These are phyloP conservation scores for Opeltia flavorubescens DNA, from an alignment of 495 filamentous ascomycete species.

Conservation along the genomic window DNA sequence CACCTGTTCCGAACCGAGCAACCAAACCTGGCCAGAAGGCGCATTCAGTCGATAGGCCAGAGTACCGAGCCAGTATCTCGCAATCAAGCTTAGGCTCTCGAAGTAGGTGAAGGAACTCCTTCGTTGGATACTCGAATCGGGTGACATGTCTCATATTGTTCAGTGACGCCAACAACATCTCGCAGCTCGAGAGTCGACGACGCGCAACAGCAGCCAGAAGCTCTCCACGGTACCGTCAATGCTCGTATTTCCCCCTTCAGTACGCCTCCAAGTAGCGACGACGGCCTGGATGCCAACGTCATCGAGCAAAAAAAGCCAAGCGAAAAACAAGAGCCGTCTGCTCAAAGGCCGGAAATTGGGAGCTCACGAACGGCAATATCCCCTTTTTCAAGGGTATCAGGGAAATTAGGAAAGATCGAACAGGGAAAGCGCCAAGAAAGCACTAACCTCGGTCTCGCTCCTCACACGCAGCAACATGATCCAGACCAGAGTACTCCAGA, in stretches of 20 bases:
- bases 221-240: conserved; percentile 12
- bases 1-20: conserved; percentile 22
- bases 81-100: neutral
- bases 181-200: neutral
- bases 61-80: neutral
- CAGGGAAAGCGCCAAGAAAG: too few relatives aligned
- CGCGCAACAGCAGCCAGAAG: neutral
- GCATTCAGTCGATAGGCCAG: neutral
- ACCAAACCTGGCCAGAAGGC: neutral
- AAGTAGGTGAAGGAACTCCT: neutral
- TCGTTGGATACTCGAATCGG: neutral
- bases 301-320: neutral
- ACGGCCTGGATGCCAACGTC: conserved; percentile 36
- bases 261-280: conserved; percentile 72
- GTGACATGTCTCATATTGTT: neutral
- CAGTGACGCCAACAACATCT: neutral
- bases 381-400: too few relatives aligned
- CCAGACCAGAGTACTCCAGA: too few relatives aligned
- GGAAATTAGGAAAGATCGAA: too few relatives aligned
- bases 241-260: conserved; percentile 72
- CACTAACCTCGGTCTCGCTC: too few relatives aligned
- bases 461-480: too few relatives aligned
- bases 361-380: too few relatives aligned
- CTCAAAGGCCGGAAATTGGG: too few relatives aligned
- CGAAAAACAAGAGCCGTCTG: neutral